phyloP scores from a whole-genome alignment of 2,329 filamentous ascomycete genomes.

The Cordyceps farinosa region DNA sequence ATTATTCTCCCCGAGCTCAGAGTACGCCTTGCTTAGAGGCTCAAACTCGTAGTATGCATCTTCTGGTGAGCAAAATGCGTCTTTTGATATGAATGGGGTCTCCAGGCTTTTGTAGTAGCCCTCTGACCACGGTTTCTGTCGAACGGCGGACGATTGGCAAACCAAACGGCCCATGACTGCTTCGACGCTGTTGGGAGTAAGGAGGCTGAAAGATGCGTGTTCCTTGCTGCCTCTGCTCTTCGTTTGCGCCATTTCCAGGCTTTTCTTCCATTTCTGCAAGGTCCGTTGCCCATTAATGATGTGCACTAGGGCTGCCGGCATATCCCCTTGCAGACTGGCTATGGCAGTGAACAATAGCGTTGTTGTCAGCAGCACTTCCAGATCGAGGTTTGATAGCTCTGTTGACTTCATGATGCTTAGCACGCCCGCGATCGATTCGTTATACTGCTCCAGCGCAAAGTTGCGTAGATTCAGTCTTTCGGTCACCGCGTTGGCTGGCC shows the following conservation, averaged over 20 bases:
- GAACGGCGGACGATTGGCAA: neutral
- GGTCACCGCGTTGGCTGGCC: neutral
- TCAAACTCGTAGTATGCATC: constrained; percentile 13
- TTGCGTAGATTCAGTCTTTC: neutral
- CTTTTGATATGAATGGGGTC: neutral
- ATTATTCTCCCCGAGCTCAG: constrained; percentile 6
- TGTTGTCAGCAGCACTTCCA: constrained; percentile 3
- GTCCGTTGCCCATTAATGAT: constrained; percentile 1
- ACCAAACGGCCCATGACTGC: neutral
- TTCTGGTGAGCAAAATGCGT: neutral
- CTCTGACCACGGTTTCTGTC: neutral
- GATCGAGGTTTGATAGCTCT: neutral
- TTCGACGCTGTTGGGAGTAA: neutral
- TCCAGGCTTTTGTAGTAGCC: constrained; percentile 7
- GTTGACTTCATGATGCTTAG: neutral
- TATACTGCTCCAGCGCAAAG: constrained; percentile 12
- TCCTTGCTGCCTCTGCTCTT: neutral
- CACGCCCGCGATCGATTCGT: neutral
- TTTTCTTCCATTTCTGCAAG: neutral
- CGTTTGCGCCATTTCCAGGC: neutral
- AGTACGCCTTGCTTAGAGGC: constrained; percentile 3
- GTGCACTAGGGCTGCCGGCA: neutral
- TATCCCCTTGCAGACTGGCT: constrained; percentile 2
- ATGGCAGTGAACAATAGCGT: constrained; percentile 4
- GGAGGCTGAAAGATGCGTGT: neutral